Evolutionary conservation across 2,329 filamentous ascomycete species (phyloP), one percentile per base, ranked within the genome.

Genomic region (Torrubiella hemipterigena): DNA sequence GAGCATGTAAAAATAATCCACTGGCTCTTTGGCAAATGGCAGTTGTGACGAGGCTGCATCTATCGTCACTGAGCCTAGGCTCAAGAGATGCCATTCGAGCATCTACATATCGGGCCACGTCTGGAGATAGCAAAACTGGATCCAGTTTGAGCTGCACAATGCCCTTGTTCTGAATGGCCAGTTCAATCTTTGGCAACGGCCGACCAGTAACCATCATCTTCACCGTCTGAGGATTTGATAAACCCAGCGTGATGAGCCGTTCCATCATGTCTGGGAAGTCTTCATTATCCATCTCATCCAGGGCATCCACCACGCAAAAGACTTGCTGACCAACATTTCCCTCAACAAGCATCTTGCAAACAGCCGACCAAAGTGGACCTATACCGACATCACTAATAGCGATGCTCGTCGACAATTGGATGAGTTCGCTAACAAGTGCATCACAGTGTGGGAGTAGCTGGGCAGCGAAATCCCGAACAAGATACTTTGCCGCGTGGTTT

Each of bases 401-500:
- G 12, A 23, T 7, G 14, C 5, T 17, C 16, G 22, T 21, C 7
- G 29, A 24, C 19, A 31, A 15, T 4, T 24, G 19, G 3, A 14
- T 6, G 13, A 31, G 29, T 21, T 31, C 11, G 10, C 5, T 20
- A 11, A 20, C 22, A 3, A 34, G 27, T 7, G 22, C 27, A 13
- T 17, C 16, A 16, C 32, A 25, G 21, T 34, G 30, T 5, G 29
- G 32, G 14, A 38, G 25, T 15, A 38, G 29, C 21, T 38, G 35
- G 10, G 32, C 28, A 2, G 32, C 29, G 15, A 34, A 38, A 19
- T 38, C 35, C 7, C 32, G 35, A 9, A 34, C 30, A 7, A 38
- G 30, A 22, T 34, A 34, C 11, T 35, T 31, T 7, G 35, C 29
- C 3, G 20, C 30, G 27, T 50, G 46, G 31, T 54, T 54, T 4